Evolutionary conservation across 257 asterid species (phyloP).

Genomic region (Lycium ferocissimum): DNA sequence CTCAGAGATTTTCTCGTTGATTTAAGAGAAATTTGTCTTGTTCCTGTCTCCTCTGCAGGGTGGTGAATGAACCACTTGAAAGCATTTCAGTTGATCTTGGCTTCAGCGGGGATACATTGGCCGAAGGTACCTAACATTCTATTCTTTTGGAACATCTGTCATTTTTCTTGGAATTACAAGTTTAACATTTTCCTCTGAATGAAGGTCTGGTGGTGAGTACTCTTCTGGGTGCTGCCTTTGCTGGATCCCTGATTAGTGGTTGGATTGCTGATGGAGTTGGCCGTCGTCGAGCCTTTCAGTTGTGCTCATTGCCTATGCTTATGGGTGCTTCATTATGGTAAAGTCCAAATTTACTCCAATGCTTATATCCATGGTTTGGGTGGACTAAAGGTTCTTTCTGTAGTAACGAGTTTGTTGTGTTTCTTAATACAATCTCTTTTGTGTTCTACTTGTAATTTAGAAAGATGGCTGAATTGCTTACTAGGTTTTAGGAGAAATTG

Average conservation of each 20-base stretch:
- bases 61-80: conserved; percentile 96
- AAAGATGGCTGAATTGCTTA: conserved; percentile 5
- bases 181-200: conserved; percentile 31
- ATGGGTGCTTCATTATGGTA: conserved; percentile 77
- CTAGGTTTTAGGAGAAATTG: not conserved
- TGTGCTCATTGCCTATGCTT: conserved; percentile 86
- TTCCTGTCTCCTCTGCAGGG: conserved; percentile 51
- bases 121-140: conserved; percentile 60
- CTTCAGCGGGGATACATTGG: conserved; percentile 75
- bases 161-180: conserved; percentile 13
- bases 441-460: conserved; percentile 5
- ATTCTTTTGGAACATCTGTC: conserved; percentile 24
- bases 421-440: not conserved
- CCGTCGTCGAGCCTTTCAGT: conserved; percentile 85
- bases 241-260: conserved; percentile 83
- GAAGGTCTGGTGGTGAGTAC: conserved; percentile 95
- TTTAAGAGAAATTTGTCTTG: not conserved
- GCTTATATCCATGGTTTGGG: conserved; percentile 6
- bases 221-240: conserved; percentile 86
- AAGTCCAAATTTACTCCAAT: conserved; percentile 26
- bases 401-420: not conserved
- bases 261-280: conserved; percentile 91
- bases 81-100: conserved; percentile 88
- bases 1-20: conserved; percentile 9
- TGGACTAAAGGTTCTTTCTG: conserved; percentile 13